Conservation (phyloP, 2,329 filamentous ascomycete genomes). For the Cladophialophora bantiana region DNA sequence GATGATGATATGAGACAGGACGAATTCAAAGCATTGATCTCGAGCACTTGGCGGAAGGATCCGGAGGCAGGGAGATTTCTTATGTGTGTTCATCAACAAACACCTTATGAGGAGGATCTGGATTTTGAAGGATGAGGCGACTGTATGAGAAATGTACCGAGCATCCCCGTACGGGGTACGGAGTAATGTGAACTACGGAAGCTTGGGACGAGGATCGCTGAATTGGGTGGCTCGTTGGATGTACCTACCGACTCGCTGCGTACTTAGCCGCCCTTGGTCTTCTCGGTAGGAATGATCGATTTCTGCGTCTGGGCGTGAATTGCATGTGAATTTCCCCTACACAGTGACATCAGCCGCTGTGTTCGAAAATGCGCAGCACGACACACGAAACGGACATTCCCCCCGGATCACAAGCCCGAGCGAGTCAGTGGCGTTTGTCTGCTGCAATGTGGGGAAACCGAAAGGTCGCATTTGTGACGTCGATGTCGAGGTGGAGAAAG, state of each 20-base stretch:
- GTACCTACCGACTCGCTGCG: too few relatives aligned
- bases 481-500: constrained; percentile 15
- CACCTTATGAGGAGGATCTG: constrained; percentile 35
- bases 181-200: not conserved
- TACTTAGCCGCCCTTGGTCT: too few relatives aligned
- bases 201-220: not conserved
- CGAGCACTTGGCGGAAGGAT: constrained; percentile 39
- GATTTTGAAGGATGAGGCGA: constrained; percentile 14
- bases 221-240: too few relatives aligned
- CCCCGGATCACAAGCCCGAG: constrained; percentile 17
- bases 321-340: constrained; percentile 20
- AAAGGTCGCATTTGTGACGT: constrained; percentile 29
- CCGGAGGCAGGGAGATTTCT: constrained; percentile 36
- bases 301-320: not conserved
- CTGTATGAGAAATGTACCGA: not conserved
- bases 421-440: constrained; percentile 18
- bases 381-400: not conserved
- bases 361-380: too few relatives aligned
- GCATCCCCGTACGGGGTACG: not conserved
- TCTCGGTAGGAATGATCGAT: not conserved
- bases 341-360: constrained; percentile 30
- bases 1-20: constrained; percentile 35
- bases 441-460: constrained; percentile 15
- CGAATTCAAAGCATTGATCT: constrained; percentile 38
- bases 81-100: constrained; percentile 41